Base-by-base conservation (phyloP, 2,329 filamentous ascomycete genomes). In the Neonectria sp. region DNA sequence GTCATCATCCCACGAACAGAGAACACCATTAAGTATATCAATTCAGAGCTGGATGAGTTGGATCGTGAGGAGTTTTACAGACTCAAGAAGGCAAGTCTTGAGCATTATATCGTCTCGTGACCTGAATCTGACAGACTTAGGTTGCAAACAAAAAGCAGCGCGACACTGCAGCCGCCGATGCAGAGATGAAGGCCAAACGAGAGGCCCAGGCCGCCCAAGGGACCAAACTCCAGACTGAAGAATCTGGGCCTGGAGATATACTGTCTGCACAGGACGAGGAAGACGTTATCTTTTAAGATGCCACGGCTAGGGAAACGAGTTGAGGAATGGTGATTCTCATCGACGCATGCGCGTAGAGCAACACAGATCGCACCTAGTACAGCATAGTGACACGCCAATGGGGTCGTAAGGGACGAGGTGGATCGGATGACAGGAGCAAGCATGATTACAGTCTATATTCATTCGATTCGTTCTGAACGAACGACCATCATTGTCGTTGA, bases 11-110 rank as follows among this genome's bases (percentile, higher is more conserved):
- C 96, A 13, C 89, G 96, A 73, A 99, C 96, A 15, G 96, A 99
- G 81, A 99, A 98, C 78, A 99, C 96, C n/a, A 99, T 99, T 86
- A 98, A 97, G 84, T 99, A 98, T 79, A 98, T 98, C 87, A 98
- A 98, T 84, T 97, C 95, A 1, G 96, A 99, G 81, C 89, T 99
- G 17, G 96, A 99, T 79, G 96, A 99, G 83, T 87, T 99, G 57
- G 97, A 98, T 82, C 90, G 96, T 86, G 96, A 98, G 81, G 96
- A 99, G 80, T 99, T 99, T 81, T 99, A 98, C 83, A 89, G 96
- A 72, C 83, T 99, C 79, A 99, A 99, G 85, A 99, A 99, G 86
- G 84, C 77, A 68, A 51, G 73, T 55, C 29, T 45, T 15, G 3
- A 24, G 11, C 13, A 37, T 27, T 31, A 4, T 9, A n/a, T 31